phyloP scores from a whole-genome alignment of 1,284 basidiomycete species.

The Tilletia setariae region DNA sequence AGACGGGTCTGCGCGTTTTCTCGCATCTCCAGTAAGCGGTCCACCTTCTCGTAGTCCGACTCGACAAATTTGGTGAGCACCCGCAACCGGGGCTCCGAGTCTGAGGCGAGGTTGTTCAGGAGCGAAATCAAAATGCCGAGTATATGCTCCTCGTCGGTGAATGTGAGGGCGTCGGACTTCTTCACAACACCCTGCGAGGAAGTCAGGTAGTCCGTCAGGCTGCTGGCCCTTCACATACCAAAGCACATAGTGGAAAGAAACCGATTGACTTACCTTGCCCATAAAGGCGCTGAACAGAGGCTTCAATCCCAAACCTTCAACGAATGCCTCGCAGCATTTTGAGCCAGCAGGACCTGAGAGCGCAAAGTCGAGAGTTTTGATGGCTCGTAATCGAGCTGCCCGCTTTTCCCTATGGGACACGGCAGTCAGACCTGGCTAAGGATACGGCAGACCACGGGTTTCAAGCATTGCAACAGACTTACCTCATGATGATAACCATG shows the following conservation, averaged over 20 bases:
- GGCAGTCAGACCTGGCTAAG: background rate
- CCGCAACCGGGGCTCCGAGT: conserved; percentile 75
- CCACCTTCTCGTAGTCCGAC: conserved; percentile 82
- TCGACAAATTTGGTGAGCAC: conserved; percentile 91
- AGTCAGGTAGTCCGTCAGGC: too few relatives aligned
- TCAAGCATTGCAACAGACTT: conserved; percentile 10
- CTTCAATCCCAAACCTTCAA: conserved; percentile 82
- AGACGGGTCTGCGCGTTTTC: conserved; percentile 67
- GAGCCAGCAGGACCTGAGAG: conserved; percentile 73
- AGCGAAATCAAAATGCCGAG: conserved; percentile 83
- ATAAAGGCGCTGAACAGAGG: conserved; percentile 85
- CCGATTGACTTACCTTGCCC: conserved; percentile 68
- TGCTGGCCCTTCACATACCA: too few relatives aligned
- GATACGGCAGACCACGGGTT: background rate
- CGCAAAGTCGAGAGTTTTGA: conserved; percentile 83
- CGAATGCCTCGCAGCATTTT: conserved; percentile 73
- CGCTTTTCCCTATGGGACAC: conserved; percentile 68
- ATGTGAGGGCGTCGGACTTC: conserved; percentile 10
- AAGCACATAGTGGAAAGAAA: too few relatives aligned
- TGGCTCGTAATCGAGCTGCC: conserved; percentile 61
- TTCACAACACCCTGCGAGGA: conserved; percentile 14
- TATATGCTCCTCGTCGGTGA: conserved; percentile 75
- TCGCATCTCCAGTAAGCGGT: conserved; percentile 82
- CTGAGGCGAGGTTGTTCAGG: conserved; percentile 81
- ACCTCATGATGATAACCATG: conserved; percentile 83